Base-by-base conservation (phyloP, 2,329 filamentous ascomycete species). In the Fusarium sp. region DNA sequence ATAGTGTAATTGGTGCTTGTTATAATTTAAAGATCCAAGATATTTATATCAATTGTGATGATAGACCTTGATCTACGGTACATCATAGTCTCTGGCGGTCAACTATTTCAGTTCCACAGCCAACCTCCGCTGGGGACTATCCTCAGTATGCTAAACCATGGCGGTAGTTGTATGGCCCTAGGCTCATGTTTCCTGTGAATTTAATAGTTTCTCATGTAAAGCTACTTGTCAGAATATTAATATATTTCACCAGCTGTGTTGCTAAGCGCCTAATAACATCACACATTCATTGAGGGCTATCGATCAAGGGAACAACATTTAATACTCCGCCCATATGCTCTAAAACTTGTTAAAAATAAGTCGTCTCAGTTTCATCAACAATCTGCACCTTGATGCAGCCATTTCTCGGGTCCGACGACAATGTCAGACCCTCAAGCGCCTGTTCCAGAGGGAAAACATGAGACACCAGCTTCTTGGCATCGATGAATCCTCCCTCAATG, bases 371-470 rank as follows among this genome's bases (percentile, higher is more conserved):
- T 11, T 71, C 69, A n/a, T 76, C 73, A 10, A 76, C 65, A 52
- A 76, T 74, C 34, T 76, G 74, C 28, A 76, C 74, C 58, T 76
- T 75, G 64, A 76, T 76, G 10, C 71, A 71, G 4, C 74, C 74
- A 38, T 75, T 74, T 26, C 57, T 68, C 4, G 73, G 69, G 48
- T 76, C 74, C 13, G 74, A 75, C 6, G 72, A 74, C 25, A 76
- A 45, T 1, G 69, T 67, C 45, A 76, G 58, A 2, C 70, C 88
- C 26, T 89, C 84, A 1, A 84, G 65, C 0, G 87, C 86, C 59
- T 84, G 78, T 58, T 90, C 87, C 24, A 91, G 75, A 1, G 85
- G 82, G 60, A 86, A 89, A 1, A 78, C 80, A 72, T 91, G 88
- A 10, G 87, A 86, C 4, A 91, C 83, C 35, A 75, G 54, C 44